Evolutionary conservation across 1,284 basidiomycete species (phyloP).

Genomic region (Cryptococcus sp.): DNA sequence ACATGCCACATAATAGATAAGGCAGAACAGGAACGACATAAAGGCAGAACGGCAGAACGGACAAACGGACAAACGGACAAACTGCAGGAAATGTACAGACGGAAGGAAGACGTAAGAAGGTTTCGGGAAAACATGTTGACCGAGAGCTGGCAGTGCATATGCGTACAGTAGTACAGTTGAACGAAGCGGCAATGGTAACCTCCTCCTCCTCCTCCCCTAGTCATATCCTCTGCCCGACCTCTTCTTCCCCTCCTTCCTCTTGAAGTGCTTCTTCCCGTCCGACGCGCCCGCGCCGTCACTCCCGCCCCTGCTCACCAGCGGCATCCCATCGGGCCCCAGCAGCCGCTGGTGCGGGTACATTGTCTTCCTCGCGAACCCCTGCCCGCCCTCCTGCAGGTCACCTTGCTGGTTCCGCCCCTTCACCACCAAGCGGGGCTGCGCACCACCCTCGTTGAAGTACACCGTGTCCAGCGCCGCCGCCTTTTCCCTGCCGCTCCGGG

Average conservation of each 20-base stretch:
- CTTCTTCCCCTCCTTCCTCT: conserved; percentile 79
- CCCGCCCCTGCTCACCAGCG: conserved; percentile 54
- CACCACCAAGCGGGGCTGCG: conserved; percentile 62
- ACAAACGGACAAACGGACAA: no score
- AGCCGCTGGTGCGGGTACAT: conserved; percentile 77
- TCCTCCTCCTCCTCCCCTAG: conserved; percentile 16
- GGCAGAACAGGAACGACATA: no score
- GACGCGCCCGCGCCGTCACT: conserved; percentile 51
- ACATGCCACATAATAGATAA: no score
- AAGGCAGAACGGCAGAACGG: no score
- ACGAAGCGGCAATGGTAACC: not conserved
- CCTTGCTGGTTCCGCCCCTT: conserved; percentile 54
- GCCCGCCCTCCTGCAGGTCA: conserved; percentile 49
- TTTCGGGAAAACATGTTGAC: not conserved
- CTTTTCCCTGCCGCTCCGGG: conserved; percentile 51
- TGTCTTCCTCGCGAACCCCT: conserved; percentile 61
- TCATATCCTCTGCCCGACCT: conserved; percentile 89
- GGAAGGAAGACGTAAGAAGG: not conserved
- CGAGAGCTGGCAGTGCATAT: not conserved
- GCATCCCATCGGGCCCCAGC: conserved; percentile 70
- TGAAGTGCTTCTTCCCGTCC: conserved; percentile 79
- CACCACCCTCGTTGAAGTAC: conserved; percentile 67
- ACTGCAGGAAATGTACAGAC: no score
- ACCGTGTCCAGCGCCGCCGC: conserved; percentile 71
- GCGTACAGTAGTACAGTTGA: not conserved